phyloP scores from a whole-genome alignment of 768 basidiomycete species.

The Astraeus odoratus region DNA sequence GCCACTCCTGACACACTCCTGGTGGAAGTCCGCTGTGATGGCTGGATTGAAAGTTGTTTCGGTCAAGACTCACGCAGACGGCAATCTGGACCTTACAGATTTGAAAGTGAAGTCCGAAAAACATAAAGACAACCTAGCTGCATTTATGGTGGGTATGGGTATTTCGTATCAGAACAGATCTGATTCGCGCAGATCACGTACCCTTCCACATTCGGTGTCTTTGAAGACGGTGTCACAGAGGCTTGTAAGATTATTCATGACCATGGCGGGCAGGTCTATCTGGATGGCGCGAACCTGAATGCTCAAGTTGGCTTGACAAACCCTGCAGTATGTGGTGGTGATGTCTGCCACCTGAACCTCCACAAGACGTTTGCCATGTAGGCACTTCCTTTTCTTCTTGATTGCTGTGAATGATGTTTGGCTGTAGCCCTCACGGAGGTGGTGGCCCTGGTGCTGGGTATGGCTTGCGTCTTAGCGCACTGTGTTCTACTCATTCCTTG shows the following conservation, averaged over 20 bases:
- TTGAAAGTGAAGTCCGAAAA: constrained; percentile 81
- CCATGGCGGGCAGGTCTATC: constrained; percentile 94
- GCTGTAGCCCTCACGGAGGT: constrained; percentile 83
- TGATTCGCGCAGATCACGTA: constrained; percentile 69
- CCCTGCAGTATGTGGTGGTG: constrained; percentile 91
- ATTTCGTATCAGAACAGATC: constrained; percentile 4
- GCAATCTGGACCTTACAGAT: constrained; percentile 85
- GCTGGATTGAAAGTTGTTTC: constrained; percentile 94
- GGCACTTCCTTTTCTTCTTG: constrained; percentile 17
- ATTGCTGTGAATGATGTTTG: background rate
- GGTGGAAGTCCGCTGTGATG: constrained; percentile 85
- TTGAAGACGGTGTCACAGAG: constrained; percentile 83
- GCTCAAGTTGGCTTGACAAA: constrained; percentile 92
- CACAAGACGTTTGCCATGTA: constrained; percentile 98
- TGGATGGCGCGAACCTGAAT: constrained; percentile 93
- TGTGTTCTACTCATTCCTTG: constrained; percentile 3
- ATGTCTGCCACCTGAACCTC: constrained; percentile 96
- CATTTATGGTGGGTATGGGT: constrained; percentile 72
- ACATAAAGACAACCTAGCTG: constrained; percentile 87
- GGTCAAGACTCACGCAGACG: constrained; percentile 84
- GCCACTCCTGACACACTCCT: constrained; percentile 10
- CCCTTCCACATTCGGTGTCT: constrained; percentile 96
- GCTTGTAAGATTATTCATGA: constrained; percentile 93
- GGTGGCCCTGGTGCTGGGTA: constrained; percentile 95
- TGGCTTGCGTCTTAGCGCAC: constrained; percentile 12